Evolutionary conservation across 257 asterid species (phyloP).

Genomic region (Petunia axillaris): DNA sequence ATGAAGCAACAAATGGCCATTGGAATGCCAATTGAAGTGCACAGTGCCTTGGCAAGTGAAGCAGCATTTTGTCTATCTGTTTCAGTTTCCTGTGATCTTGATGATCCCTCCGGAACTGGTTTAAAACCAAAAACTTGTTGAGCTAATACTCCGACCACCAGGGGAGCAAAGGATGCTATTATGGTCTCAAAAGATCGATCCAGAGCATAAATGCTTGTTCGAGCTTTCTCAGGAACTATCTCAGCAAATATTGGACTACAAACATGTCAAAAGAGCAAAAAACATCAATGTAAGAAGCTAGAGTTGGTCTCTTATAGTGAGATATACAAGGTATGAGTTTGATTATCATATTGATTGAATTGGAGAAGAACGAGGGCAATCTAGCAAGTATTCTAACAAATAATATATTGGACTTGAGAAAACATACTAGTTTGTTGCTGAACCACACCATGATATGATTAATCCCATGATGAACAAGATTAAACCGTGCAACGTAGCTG

Average conservation of each 20-base stretch:
- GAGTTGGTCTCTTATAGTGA: no score
- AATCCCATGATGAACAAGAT: conserved; percentile 73
- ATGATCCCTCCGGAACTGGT: conserved; percentile 42
- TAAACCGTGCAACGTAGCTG: conserved; percentile 57
- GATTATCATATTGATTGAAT: neutral
- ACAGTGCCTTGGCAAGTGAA: conserved; percentile 88
- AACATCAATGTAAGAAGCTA: no score
- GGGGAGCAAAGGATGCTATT: conserved; percentile 86
- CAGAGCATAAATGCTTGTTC: conserved; percentile 26
- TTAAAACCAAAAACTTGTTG: conserved; percentile 75
- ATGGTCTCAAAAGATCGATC: conserved; percentile 55
- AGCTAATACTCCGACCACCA: conserved; percentile 71
- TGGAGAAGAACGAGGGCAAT: neutral
- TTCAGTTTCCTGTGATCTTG: conserved; percentile 7
- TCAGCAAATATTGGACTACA: conserved; percentile 28
- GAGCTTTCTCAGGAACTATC: conserved; percentile 24
- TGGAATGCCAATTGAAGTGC: conserved; percentile 81
- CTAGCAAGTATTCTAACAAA: neutral
- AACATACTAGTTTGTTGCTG: conserved; percentile 84
- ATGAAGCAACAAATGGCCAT: conserved; percentile 59
- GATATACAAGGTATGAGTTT: neutral
- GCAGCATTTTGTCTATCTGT: conserved; percentile 68
- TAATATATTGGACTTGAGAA: neutral
- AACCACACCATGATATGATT: conserved; percentile 70
- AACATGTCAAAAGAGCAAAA: neutral